Base-by-base conservation (phyloP, 148 eudicot genomes). In the Nepenthes gracilis region DNA sequence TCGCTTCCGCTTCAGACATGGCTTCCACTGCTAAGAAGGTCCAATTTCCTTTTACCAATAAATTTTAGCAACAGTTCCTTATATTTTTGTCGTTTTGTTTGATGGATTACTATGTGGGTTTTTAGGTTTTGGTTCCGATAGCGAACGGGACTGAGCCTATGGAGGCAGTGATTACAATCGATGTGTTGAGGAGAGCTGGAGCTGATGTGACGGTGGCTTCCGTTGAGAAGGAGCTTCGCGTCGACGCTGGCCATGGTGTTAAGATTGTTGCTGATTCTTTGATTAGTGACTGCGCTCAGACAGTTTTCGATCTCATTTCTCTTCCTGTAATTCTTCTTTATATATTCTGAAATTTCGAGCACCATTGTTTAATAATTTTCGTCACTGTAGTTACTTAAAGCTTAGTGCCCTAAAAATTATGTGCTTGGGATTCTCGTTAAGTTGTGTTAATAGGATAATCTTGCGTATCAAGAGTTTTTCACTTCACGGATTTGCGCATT, bases 121-220 rank as follows among this genome's bases (percentile, higher is more conserved):
- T 57, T 62, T 68, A 94, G 99, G 99, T 79, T 57, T 80, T 94
- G 79, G 92, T 94, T 32, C 99, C 99, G 52, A 66, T 89, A 62
- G 99, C 97, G 14, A 85, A 86, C 62, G 99, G 97, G 33, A 82
- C 90, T 47, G 99, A 94, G 78, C 95, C 99, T n/a, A 33, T 89
- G 81, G 99, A 94, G 83, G 95, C 99, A 57, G 89, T 85, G 61
- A 72, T 86, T 15, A 80, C 78, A 53, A 70, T 89, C 54, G 99
- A 94, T 47, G 64, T 94, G 14, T 81, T 94, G 74, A 82, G 92
- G 54, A 74, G 99, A 51, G 97, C 92, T 54, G 99, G 95, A 34
- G 95, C 95, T 55, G 90, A 89, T 48, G 99, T 94, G 43, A 86
- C 92, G 33, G 97, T 89, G 54, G 99, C 97, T 47, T 94, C 99